phyloP scores from a whole-genome alignment of 768 basidiomycete genomes.

The Cystobasidium tubakii region DNA sequence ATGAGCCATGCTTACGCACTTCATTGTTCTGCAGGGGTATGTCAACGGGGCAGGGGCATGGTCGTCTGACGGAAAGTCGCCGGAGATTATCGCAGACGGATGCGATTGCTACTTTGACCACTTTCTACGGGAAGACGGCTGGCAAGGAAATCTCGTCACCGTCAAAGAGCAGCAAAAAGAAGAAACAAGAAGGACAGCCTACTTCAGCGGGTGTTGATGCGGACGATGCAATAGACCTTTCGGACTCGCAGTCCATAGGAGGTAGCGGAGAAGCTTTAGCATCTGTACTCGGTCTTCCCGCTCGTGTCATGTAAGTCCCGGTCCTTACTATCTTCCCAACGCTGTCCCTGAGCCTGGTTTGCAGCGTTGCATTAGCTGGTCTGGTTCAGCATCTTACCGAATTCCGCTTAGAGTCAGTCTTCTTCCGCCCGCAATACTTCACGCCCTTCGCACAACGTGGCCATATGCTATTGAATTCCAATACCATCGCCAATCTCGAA shows the following conservation, averaged over 20 bases:
- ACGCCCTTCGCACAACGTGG: constrained; percentile 63
- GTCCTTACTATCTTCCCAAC: background rate
- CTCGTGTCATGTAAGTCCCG: constrained; percentile 49
- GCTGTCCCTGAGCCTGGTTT: background rate
- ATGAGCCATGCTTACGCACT: too few relatives aligned
- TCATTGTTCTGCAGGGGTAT: background rate
- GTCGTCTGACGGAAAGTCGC: constrained; percentile 9
- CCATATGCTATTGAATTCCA: constrained; percentile 82
- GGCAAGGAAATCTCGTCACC: background rate
- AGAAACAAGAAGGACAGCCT: background rate
- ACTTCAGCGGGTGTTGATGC: background rate
- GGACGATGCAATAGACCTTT: constrained; percentile 8
- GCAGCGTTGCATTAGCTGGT: constrained; percentile 62
- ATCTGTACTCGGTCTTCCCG: constrained; percentile 62
- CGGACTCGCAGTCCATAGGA: background rate
- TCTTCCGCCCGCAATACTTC: constrained; percentile 73
- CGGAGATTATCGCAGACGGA: constrained; percentile 21
- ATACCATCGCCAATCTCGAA: constrained; percentile 80
- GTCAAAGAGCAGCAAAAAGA: constrained; percentile 19
- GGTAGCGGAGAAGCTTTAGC: constrained; percentile 56
- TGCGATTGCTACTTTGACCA: constrained; percentile 27
- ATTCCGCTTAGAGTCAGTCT: constrained; percentile 72
- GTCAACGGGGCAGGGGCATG: constrained; percentile 1
- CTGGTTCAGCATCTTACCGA: constrained; percentile 63
- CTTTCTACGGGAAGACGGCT: constrained; percentile 23